Conservation (phyloP, 2,329 filamentous ascomycete genomes). For the Stachybotrys echinatus region DNA sequence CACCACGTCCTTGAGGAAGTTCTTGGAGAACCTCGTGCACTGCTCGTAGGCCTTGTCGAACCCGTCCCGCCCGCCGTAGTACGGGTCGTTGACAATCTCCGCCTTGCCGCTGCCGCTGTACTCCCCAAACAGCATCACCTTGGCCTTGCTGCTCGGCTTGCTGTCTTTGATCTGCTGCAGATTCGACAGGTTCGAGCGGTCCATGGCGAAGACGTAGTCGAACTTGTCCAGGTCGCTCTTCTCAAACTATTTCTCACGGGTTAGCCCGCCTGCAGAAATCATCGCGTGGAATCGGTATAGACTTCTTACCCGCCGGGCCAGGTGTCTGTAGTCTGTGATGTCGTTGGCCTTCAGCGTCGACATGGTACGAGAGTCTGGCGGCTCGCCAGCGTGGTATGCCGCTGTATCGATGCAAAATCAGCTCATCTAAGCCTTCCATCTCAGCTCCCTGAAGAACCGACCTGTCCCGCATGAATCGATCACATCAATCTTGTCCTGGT, state of each 20-base stretch:
- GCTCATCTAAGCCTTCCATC: background rate
- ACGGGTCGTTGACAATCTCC: slow-evolving; percentile 81
- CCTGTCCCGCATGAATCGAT: slow-evolving; percentile 89
- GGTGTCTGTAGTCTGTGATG: slow-evolving; percentile 72
- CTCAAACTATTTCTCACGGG: slow-evolving; percentile 34
- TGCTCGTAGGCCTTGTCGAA: slow-evolving; percentile 88
- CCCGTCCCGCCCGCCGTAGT: slow-evolving; percentile 80
- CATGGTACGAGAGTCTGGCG: slow-evolving; percentile 80
- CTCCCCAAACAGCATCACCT: slow-evolving; percentile 81
- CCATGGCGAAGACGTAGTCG: slow-evolving; percentile 96
- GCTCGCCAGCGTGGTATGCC: slow-evolving; percentile 74
- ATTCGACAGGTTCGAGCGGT: slow-evolving; percentile 72
- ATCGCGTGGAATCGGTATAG: background rate
- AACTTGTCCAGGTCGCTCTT: slow-evolving; percentile 74
- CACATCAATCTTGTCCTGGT: slow-evolving; percentile 52
- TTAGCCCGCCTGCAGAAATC: background rate
- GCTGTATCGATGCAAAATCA: slow-evolving; percentile 32
- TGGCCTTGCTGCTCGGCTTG: slow-evolving; percentile 53
- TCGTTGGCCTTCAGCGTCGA: slow-evolving; percentile 67
- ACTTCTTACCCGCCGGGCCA: slow-evolving; percentile 62
- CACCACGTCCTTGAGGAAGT: slow-evolving; percentile 60
- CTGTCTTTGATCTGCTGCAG: slow-evolving; percentile 56
- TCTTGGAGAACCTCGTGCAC: slow-evolving; percentile 68
- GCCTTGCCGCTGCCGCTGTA: slow-evolving; percentile 59
- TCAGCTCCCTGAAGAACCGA: slow-evolving; percentile 15